A percentile compares a stretch with the other conserved stretches of the same genome.
These are phyloP conservation scores for Rhizopogon vulgaris DNA, from an alignment of 768 basidiomycete genomes.

Conservation along the genomic window DNA sequence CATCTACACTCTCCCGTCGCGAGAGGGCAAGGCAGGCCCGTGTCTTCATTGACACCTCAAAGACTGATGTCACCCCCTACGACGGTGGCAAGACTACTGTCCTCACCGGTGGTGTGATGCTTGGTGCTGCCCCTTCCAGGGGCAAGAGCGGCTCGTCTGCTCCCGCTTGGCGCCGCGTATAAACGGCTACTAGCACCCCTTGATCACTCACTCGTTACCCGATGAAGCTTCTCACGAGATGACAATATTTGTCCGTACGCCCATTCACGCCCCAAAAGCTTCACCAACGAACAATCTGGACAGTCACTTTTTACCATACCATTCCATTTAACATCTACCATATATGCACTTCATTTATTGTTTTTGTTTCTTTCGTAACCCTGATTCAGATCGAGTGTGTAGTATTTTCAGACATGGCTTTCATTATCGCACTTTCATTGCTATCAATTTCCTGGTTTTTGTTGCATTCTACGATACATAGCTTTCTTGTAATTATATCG, in stretches of 20 bases:
- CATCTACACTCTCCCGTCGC: slow-evolving; percentile 55
- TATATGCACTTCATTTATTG: slow-evolving; percentile 18
- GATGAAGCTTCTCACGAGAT: slow-evolving; percentile 2
- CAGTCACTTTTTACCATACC: slow-evolving; percentile 23
- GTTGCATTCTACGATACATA: slow-evolving; percentile 16
- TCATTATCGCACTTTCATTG: slow-evolving; percentile 7
- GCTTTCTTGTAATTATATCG: slow-evolving; percentile 23
- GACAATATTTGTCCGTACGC: slow-evolving; percentile 13
- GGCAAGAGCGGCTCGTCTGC: slow-evolving; percentile 20
- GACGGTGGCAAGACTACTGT: slow-evolving; percentile 87
- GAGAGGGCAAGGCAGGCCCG: slow-evolving; percentile 64
- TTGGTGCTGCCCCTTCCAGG: slow-evolving; percentile 45
- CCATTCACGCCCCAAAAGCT: slow-evolving; percentile 14
- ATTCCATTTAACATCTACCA: slow-evolving; percentile 26
- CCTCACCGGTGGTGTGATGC: slow-evolving; percentile 84
- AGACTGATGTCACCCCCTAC: slow-evolving; percentile 77
- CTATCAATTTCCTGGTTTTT: slow-evolving; percentile 17
- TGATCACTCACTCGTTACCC: background rate
- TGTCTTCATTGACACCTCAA: slow-evolving; percentile 69
- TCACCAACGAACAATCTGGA: slow-evolving; percentile 23
- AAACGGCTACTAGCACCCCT: slow-evolving; percentile 13
- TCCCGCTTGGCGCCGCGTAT: slow-evolving; percentile 51
- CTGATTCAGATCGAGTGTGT: slow-evolving; percentile 22
- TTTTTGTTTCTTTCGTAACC: slow-evolving; percentile 13
- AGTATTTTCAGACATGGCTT: slow-evolving; percentile 12